Evolutionary conservation across 805 yeast genomes (phyloP).

Genomic region (Candida tallmaniae): DNA sequence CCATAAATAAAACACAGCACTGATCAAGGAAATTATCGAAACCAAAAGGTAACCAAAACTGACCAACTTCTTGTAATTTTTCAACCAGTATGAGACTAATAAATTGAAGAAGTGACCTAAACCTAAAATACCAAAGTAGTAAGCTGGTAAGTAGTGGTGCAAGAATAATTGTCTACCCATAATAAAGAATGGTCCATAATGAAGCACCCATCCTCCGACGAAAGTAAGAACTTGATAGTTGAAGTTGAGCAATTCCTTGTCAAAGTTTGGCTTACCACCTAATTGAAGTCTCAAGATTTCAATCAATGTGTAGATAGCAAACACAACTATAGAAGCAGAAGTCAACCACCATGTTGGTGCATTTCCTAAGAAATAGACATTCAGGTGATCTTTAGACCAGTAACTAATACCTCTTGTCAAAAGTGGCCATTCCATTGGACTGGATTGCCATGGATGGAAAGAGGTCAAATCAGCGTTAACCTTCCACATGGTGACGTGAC

Average conservation of each 20-base stretch:
- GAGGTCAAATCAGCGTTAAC: slow-evolving; percentile 65
- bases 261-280: slow-evolving; percentile 38
- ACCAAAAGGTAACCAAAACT: slow-evolving; percentile 42
- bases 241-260: slow-evolving; percentile 57
- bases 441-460: slow-evolving; percentile 67
- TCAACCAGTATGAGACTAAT: slow-evolving; percentile 36
- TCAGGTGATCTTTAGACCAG: slow-evolving; percentile 60
- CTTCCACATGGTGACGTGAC: slow-evolving; percentile 73
- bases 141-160: slow-evolving; percentile 68
- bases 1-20: slow-evolving; percentile 51
- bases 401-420: slow-evolving; percentile 75
- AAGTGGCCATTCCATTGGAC: slow-evolving; percentile 72
- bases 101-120: slow-evolving; percentile 66
- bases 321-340: slow-evolving; percentile 48
- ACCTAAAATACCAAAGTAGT: slow-evolving; percentile 79
- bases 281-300: slow-evolving; percentile 61
- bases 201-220: slow-evolving; percentile 66
- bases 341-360: slow-evolving; percentile 78
- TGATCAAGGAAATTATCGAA: slow-evolving; percentile 43
- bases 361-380: slow-evolving; percentile 71
- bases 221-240: slow-evolving; percentile 60
- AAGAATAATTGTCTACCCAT: slow-evolving; percentile 79
- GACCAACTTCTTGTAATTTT: slow-evolving; percentile 37
- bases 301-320: slow-evolving; percentile 44
- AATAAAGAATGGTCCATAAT: slow-evolving; percentile 69